These are phyloP conservation scores for Ophiostoma australiae DNA, from an alignment of 2,329 filamentous ascomycete species.

Conservation along the genomic window DNA sequence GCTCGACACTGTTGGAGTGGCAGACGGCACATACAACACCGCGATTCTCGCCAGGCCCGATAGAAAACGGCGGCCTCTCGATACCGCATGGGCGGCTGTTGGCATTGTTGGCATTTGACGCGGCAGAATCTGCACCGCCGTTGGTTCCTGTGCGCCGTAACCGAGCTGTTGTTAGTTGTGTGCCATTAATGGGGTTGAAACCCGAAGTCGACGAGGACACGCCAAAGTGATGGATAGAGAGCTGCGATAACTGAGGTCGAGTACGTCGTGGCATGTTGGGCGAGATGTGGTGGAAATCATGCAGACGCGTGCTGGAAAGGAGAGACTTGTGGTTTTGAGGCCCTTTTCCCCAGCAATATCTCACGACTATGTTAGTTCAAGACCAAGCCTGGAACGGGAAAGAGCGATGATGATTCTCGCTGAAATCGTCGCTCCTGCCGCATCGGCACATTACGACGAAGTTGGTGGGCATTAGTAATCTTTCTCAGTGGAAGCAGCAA, in stretches of 20 bases:
- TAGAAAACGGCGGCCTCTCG: slow-evolving; percentile 22
- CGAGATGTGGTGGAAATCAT: neutral
- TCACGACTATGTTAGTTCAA: neutral
- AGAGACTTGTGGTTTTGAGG: neutral
- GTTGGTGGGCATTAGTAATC: neutral
- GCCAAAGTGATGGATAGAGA: neutral
- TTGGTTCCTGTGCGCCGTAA: neutral
- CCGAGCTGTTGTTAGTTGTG: neutral
- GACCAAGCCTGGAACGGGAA: neutral
- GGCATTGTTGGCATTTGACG: neutral
- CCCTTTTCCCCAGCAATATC: neutral
- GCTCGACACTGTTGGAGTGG: slow-evolving; percentile 81
- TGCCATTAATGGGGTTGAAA: neutral
- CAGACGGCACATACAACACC: slow-evolving; percentile 69
- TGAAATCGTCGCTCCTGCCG: slow-evolving; percentile 2
- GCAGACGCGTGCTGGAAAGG: neutral
- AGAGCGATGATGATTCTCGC: neutral
- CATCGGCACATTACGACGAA: neutral
- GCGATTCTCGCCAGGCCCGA: slow-evolving; percentile 24
- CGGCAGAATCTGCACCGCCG: neutral
- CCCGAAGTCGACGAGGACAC: neutral
- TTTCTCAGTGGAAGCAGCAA: neutral
- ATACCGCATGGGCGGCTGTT: slow-evolving; percentile 17
- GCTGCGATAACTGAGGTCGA: neutral
- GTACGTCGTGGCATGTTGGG: neutral